Conservation (phyloP, 768 basidiomycete species). For the Holtermanniella nyarrowii region DNA sequence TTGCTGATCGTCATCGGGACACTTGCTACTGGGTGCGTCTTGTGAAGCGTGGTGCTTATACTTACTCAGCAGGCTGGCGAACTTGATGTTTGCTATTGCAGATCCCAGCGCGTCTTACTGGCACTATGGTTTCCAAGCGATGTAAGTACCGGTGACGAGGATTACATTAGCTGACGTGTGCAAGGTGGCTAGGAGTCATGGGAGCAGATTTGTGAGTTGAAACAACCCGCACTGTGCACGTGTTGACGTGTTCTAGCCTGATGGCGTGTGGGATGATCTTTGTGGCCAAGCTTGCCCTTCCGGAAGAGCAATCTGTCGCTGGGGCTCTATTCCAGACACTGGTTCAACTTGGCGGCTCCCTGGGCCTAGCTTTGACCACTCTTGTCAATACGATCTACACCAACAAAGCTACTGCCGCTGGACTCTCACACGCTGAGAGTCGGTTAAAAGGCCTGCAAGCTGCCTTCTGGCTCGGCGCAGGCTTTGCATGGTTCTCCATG, state of each 20-base stretch:
- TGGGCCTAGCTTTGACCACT: constrained; percentile 30
- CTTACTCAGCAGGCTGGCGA: constrained; percentile 12
- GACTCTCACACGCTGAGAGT: too few relatives aligned
- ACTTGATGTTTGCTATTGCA: constrained; percentile 20
- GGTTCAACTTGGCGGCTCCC: constrained; percentile 28
- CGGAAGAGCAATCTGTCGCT: constrained; percentile 20
- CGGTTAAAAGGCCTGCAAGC: constrained; percentile 22
- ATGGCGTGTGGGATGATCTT: constrained; percentile 34
- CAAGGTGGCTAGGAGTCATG: constrained; percentile 18
- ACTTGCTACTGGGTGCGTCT: constrained; percentile 32
- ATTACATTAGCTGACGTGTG: background rate
- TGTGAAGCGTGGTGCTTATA: background rate
- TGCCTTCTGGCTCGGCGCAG: constrained; percentile 34
- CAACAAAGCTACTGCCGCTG: constrained; percentile 2
- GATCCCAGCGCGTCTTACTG: constrained; percentile 19
- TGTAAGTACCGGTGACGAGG: constrained; percentile 6
- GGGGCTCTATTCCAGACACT: constrained; percentile 33
- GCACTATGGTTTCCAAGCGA: constrained; percentile 19
- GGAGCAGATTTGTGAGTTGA: constrained; percentile 28
- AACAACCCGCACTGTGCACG: background rate
- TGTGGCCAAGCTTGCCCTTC: constrained; percentile 24
- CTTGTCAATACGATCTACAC: constrained; percentile 18
- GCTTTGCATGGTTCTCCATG: constrained; percentile 11
- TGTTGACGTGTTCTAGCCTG: constrained; percentile 12
- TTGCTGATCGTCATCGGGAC: constrained; percentile 32